Base-by-base conservation (phyloP, 805 yeast species). In the Yarrowia sp. region DNA sequence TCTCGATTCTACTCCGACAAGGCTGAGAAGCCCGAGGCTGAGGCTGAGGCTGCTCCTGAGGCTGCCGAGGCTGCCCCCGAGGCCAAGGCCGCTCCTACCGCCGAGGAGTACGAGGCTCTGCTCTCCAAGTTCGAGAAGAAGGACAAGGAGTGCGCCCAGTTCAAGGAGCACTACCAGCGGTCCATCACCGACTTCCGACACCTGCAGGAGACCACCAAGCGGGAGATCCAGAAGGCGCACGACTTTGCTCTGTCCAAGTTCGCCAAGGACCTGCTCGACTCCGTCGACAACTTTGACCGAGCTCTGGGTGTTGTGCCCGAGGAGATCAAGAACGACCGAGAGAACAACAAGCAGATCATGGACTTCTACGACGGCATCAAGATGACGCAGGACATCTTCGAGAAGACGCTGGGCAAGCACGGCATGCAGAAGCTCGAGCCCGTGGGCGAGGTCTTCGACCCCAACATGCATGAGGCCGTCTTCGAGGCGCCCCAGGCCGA, bases 221-320 rank as follows among this genome's bases (percentile, higher is more conserved):
- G 88, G 68, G 97, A 92, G 73, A 79, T 88, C 62, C 87, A 88
- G 76, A 88, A 88, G 77, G 90, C 97, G 61, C 86, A 81, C 72
- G 97, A 90, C 71, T 91, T 86, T 76, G 97, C 97, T 0, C 79
- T 92, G 66, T 96, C 91, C 75, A 91, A 90, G 75, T 91, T 91
- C 72, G 94, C 96, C 66, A 87, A 84, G 74, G 97, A 91, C 68
- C 80, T 91, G 72, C 80, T 91, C 68, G 97, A 91, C 71, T 87
- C 96, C 6, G 82, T 91, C 42, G 97, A 91, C 72, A 91, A 91
- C 77, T 90, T 91, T 71, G 88, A 88, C 44, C 88, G 92, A 69
- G 97, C 97, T 9, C 78, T 92, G 68, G 84, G 91, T 1, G 91
- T 88, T 67, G 73, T 75, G 21, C 72, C 76, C 27, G 72, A 68